A percentile compares a stretch with the other conserved stretches of the same genome.
Conservation (phyloP, 352 stramenopile species). For the Phytophthora hybrid region DNA sequence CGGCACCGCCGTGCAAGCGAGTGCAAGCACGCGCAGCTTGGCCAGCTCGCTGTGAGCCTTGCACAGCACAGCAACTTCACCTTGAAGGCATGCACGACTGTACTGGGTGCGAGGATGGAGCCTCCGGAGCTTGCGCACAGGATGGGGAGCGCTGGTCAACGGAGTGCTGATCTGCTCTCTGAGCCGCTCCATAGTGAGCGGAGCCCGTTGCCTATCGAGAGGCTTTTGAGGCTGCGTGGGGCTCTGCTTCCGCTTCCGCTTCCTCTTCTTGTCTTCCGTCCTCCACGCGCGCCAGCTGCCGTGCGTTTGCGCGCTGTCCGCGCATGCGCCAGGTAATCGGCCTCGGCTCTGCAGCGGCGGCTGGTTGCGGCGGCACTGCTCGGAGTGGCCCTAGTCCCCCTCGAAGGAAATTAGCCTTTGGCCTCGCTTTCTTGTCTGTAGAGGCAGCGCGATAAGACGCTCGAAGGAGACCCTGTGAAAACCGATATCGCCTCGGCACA, state of each 20-base stretch:
- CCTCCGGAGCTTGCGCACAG: slow-evolving; percentile 32
- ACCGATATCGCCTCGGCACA: slow-evolving; percentile 6
- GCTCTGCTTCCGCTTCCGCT: neutral
- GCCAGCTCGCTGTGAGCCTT: neutral
- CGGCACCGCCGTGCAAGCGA: neutral
- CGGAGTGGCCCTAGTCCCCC: slow-evolving; percentile 23
- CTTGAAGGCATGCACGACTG: slow-evolving; percentile 30
- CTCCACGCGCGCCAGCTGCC: slow-evolving; percentile 24
- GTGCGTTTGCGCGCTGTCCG: slow-evolving; percentile 27
- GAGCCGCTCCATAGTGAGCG: slow-evolving; percentile 13
- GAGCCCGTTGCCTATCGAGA: slow-evolving; percentile 9
- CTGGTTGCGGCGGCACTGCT: slow-evolving; percentile 26
- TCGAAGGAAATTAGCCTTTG: slow-evolving; percentile 27
- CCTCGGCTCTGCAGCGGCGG: slow-evolving; percentile 17
- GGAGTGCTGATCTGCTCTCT: slow-evolving; percentile 19
- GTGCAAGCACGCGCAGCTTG: slow-evolving; percentile 9
- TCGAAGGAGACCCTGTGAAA: slow-evolving; percentile 24
- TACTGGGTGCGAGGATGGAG: slow-evolving; percentile 19
- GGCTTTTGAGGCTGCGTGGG: too few relatives aligned
- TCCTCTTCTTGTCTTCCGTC: neutral
- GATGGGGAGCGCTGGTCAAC: slow-evolving; percentile 38
- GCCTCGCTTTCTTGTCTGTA: slow-evolving; percentile 47
- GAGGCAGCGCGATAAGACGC: slow-evolving; percentile 47
- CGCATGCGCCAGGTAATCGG: slow-evolving; percentile 25
- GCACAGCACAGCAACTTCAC: slow-evolving; percentile 2